phyloP scores from a whole-genome alignment of 306 rosid species.

The Begonia masoniana region DNA sequence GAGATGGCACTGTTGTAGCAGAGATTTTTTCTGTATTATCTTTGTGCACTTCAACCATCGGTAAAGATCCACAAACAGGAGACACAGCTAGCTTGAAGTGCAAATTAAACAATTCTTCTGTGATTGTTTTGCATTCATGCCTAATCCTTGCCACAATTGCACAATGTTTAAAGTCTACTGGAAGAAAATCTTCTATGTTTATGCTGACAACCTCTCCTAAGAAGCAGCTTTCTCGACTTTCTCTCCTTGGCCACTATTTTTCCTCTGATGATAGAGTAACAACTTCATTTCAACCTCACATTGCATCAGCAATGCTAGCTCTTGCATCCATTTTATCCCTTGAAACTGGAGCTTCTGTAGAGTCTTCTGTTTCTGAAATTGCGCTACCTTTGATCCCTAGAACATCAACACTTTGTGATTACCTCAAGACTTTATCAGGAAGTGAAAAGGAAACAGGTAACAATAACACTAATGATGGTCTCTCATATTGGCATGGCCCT shows the following conservation, averaged over 20 bases:
- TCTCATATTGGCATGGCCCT: slow-evolving; percentile 70
- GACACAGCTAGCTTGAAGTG: slow-evolving; percentile 42
- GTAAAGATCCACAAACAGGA: slow-evolving; percentile 42
- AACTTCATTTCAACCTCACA: slow-evolving; percentile 34
- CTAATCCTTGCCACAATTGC: slow-evolving; percentile 66
- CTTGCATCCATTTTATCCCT: slow-evolving; percentile 75
- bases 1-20: slow-evolving; percentile 76
- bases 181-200: slow-evolving; percentile 75
- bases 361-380: slow-evolving; percentile 59
- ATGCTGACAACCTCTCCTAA: slow-evolving; percentile 76
- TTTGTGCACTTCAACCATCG: slow-evolving; percentile 40
- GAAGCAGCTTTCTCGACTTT: slow-evolving; percentile 73
- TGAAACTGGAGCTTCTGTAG: slow-evolving; percentile 60
- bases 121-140: slow-evolving; percentile 58
- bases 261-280: slow-evolving; percentile 50
- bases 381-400: slow-evolving; percentile 76
- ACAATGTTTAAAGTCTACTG: slow-evolving; percentile 64
- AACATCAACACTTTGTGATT: slow-evolving; percentile 46
- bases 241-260: slow-evolving; percentile 50
- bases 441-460: slow-evolving; percentile 30
- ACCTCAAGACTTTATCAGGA: slow-evolving; percentile 42
- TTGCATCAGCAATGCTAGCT: slow-evolving; percentile 76
- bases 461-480: slow-evolving; percentile 28
- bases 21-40: slow-evolving; percentile 67
- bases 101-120: slow-evolving; percentile 48